Evolutionary conservation across 192 early-diverging fungal species (phyloP).

Genomic region (Coemansia sp.): DNA sequence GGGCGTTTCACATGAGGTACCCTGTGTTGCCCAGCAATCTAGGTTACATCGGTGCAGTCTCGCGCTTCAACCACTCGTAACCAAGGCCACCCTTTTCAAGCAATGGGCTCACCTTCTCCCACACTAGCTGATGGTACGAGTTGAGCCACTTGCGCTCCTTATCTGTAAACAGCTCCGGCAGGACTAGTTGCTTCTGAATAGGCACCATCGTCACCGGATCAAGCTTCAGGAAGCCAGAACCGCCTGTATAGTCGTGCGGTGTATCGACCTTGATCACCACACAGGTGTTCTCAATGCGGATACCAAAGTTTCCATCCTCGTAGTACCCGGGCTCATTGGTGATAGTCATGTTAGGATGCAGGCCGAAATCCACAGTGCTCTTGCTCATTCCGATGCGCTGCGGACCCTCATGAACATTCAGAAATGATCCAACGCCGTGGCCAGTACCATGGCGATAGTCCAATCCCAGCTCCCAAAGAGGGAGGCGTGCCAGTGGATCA

Average conservation of each 20-base stretch:
- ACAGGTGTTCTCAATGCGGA: conserved; percentile 95
- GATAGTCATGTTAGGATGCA: conserved; percentile 91
- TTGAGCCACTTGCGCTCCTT: conserved; percentile 87
- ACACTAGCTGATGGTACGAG: conserved; percentile 73
- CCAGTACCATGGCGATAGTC: conserved; percentile 98
- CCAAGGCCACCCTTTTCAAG: conserved; percentile 65
- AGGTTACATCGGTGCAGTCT: conserved; percentile 67
- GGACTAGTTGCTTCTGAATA: conserved; percentile 83
- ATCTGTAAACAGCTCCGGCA: conserved; percentile 64
- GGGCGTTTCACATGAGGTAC: too few species aligned
- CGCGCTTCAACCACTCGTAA: conserved; percentile 80
- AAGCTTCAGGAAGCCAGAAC: conserved; percentile 79
- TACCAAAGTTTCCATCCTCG: conserved; percentile 94
- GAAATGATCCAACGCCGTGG: conserved; percentile 93
- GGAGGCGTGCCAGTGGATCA: conserved; percentile 80
- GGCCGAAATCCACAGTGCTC: conserved; percentile 68
- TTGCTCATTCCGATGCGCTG: conserved; percentile 87
- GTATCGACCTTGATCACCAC: conserved; percentile 74
- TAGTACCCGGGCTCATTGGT: conserved; percentile 99
- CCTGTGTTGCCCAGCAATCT: too few species aligned
- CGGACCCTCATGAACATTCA: conserved; percentile 95
- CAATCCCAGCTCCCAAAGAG: conserved; percentile 90
- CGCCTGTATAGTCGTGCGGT: conserved; percentile 77
- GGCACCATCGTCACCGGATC: conserved; percentile 91
- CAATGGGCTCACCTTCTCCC: conserved; percentile 77